Evolutionary conservation across 371 early-diverging fungal genomes (phyloP), one percentile per base, ranked within the genome.

Genomic region (Ordospora colligata): DNA sequence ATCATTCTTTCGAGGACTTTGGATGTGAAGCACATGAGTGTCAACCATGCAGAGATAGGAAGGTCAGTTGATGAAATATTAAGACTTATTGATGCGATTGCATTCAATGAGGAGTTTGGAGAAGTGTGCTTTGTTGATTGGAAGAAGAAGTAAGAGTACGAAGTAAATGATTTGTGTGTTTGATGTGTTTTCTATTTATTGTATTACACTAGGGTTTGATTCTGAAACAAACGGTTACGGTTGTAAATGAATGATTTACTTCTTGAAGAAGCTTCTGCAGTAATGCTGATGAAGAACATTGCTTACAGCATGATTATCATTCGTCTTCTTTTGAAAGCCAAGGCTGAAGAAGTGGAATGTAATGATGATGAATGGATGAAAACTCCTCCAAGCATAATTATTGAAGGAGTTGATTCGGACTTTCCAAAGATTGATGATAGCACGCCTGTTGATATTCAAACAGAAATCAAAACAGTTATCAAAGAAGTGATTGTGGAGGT

Each of bases 1-100:
- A 93, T 94, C 82, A 89, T 98, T 80, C 92, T 97, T 73, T 94
- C 94, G 82, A 91, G 91, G 42, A 8, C 25, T 11, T 88, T 89
- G 73, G 88, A 86, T 67, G 87, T 94, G 54, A 89, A 90, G 71
- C 86, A 88, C 75, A 84, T 87, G 79, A 86, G 86, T 80, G 85
- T 91, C 82, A 88, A 90, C 79, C 90, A 93, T 79, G 85, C 91
- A 75, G 90, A 89, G 54, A 89, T 97, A 75, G 99, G 99, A 69
- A 88, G 97, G 80, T 89, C 89, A 32, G 91, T 94, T 58, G 90
- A 92, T 80, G 97, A 97, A 85, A 88, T 90, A 37, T 81, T 96
- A 63, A 90, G 99, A 80, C 86, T 95, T 14, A 85, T 98, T 68
- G 89, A 95, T 87, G 98, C 96, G 22, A 87, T 95, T 80, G 89